Conservation (phyloP, 2,329 filamentous ascomycete species). For the Emmonsia crescens region DNA sequence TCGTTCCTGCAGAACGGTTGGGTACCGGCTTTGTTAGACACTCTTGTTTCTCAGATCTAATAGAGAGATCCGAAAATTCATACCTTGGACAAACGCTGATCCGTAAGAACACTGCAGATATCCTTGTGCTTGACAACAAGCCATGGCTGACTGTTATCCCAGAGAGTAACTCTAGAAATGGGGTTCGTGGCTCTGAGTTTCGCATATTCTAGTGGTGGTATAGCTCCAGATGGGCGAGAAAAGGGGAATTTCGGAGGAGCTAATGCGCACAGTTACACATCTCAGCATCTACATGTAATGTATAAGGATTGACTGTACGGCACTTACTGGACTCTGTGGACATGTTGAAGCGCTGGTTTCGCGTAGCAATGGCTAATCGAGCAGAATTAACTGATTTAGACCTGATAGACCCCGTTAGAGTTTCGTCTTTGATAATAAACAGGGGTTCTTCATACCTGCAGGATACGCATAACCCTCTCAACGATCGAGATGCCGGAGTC, state of each 20-base stretch:
- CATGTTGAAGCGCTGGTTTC: neutral
- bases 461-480: neutral
- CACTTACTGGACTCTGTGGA: neutral
- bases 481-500: neutral
- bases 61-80: neutral
- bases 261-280: neutral
- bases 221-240: constrained; percentile 27
- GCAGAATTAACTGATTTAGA: neutral
- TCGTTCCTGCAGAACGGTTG: constrained; percentile 22
- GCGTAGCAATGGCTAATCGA: neutral
- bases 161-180: constrained; percentile 38
- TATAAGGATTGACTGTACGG: neutral
- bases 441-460: neutral
- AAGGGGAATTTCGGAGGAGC: constrained; percentile 28
- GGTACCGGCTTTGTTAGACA: neutral
- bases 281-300: neutral
- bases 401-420: neutral
- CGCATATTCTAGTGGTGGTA: constrained; percentile 38
- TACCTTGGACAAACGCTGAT: constrained; percentile 38
- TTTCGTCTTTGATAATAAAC: neutral
- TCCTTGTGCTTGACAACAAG: constrained; percentile 40
- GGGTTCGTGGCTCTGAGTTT: constrained; percentile 34
- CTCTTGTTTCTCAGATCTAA: neutral
- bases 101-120: constrained; percentile 36
- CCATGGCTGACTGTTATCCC: constrained; percentile 39